Base-by-base conservation (phyloP, 192 early-diverging fungal genomes). In the Coemansia sp. region DNA sequence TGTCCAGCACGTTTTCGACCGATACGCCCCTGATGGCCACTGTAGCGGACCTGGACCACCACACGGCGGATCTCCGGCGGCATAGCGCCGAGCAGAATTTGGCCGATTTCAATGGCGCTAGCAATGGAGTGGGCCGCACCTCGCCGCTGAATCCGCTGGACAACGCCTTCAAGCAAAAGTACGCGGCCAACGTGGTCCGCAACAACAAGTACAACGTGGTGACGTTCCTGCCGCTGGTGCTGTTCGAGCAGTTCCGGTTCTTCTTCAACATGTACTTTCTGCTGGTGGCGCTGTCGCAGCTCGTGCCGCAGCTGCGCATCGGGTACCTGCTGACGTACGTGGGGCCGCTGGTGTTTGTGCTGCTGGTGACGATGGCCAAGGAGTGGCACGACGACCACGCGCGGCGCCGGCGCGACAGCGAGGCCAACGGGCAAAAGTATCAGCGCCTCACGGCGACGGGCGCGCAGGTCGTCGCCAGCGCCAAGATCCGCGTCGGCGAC, bases 211-310 rank as follows among this genome's bases (percentile, higher is more conserved):
- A 94, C 79, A 93, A 86, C 71, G 59, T 92, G 9, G 67, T 93
- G 27, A 93, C 88, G 14, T 94, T 94, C 59, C 60, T 94, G 38
- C 93, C 93, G 15, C 64, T 92, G 32, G 91, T 94, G 11, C 85
- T 94, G 45, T 92, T 87, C 76, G 90, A 94, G 76, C 91, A 94
- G 91, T 98, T 98, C 86, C 93, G 92, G 74, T 92, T 94, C 64
- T 96, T 98, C 68, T 95, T 97, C 83, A 96, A 98, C 76, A 63
- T 97, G 58, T 98, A 98, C 69, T 98, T 98, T 41, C 76, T 98
- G 59, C 80, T 96, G 9, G 94, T 98, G 11, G 93, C 94, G 3
- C 66, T 96, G 42, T 96, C 94, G 40, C 96, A 98, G 82, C 89
- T 98, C 69, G 86, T 97, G 32, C 93, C 94, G 31, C 87, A 92